Evolutionary conservation across 106 monocot genomes (phyloP), one percentile per base, ranked within the genome.

Genomic region (Iris macrosiphon): DNA sequence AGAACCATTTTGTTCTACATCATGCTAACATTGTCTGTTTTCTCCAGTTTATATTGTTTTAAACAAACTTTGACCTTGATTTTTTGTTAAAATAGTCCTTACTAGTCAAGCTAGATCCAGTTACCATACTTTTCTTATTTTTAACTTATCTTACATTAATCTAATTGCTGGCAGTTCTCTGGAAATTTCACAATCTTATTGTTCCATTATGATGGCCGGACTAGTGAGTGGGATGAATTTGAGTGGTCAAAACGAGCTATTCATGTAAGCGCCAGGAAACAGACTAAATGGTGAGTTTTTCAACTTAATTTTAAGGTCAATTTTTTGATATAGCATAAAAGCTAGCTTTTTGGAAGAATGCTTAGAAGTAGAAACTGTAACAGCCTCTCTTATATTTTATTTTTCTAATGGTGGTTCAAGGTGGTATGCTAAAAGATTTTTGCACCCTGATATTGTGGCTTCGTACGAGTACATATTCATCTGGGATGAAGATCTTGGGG

Each of bases 121-220:
- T n/a, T n/a, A n/a, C n/a, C n/a, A n/a, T n/a, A n/a, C n/a, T n/a
- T n/a, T n/a, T n/a, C n/a, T n/a, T n/a, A n/a, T n/a, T n/a, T n/a
- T n/a, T n/a, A n/a, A n/a, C n/a, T n/a, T n/a, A n/a, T n/a, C n/a
- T n/a, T n/a, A n/a, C n/a, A n/a, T n/a, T n/a, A n/a, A n/a, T n/a
- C n/a, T n/a, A n/a, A n/a, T n/a, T n/a, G n/a, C n/a, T n/a, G 64
- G 53, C 54, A 65, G 65, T 65, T 65, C 65, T 70, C 69, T 25
- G 61, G 26, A 52, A 61, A 70, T 61, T 61, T 70, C 54, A 70
- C 69, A 31, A 61, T 70, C 43, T n/a, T 70, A 26, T 35, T 70
- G 18, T 69, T 69, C 53, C 69, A 69, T 61, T 69, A 69, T 61
- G 69, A 69, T 27, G 69, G 69, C 2, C 61, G 23, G 31, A 33